A percentile compares a stretch with the other conserved stretches of the same genome.
Evolutionary conservation across 495 filamentous ascomycete genomes (phyloP).

Genomic region (Trichoderma parareesei): DNA sequence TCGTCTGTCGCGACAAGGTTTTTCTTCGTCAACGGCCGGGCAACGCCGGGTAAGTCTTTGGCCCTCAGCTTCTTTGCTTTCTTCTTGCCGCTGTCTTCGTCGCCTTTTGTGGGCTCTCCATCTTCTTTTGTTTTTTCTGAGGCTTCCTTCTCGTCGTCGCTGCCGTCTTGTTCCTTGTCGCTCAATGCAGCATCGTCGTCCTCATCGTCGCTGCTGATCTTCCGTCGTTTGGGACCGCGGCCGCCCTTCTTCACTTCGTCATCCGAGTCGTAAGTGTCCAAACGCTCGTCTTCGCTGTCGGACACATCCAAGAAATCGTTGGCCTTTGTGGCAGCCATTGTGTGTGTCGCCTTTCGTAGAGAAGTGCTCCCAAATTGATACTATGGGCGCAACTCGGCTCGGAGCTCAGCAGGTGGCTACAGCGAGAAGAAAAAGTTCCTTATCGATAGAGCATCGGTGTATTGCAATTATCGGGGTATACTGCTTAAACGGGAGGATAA

Average conservation of each 20-base stretch:
- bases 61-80: slow-evolving; percentile 22
- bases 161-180: slow-evolving; percentile 18
- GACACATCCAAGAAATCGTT: slow-evolving; percentile 70
- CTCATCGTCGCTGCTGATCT: slow-evolving; percentile 31
- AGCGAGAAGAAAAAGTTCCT: slow-evolving; percentile 7
- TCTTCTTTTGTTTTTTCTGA: slow-evolving; percentile 14
- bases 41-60: slow-evolving; percentile 29
- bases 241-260: slow-evolving; percentile 57
- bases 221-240: slow-evolving; percentile 58
- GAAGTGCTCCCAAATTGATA: background rate
- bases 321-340: slow-evolving; percentile 59
- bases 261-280: slow-evolving; percentile 61
- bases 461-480: background rate
- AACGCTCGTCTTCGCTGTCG: slow-evolving; percentile 59
- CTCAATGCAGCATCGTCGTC: slow-evolving; percentile 20
- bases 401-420: background rate
- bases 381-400: background rate
- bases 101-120: slow-evolving; percentile 16
- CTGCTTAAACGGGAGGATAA: background rate
- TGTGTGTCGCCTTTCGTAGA: background rate
- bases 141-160: slow-evolving; percentile 15
- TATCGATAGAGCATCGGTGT: background rate
- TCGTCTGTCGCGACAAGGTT: slow-evolving; percentile 50
- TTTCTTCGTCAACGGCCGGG: slow-evolving; percentile 47
- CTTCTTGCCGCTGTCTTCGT: slow-evolving; percentile 17